Evolutionary conservation across 2,329 filamentous ascomycete genomes (phyloP).

Genomic region (Endocalyx cinctus): DNA sequence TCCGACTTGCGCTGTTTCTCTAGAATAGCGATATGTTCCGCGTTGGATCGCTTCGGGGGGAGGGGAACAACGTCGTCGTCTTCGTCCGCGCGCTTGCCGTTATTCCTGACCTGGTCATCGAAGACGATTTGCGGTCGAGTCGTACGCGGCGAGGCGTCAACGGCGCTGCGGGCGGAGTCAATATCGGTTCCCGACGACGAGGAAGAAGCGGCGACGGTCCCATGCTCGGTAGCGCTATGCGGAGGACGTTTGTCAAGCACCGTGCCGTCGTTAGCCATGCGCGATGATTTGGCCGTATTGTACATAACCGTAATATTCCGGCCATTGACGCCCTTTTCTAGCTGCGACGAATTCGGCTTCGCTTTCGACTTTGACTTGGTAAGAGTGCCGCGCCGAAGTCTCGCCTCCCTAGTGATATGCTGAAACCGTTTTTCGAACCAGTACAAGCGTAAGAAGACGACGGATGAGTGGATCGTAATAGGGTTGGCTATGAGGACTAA

Average conservation of each 20-base stretch:
- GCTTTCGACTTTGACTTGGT: conserved; percentile 55
- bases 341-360: conserved; percentile 38
- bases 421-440: conserved; percentile 99
- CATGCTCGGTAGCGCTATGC: too few species aligned
- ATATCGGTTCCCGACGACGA: conserved; percentile 13
- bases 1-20: conserved; percentile 74
- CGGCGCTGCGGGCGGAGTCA: conserved; percentile 9
- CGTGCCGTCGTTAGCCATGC: conserved; percentile 59
- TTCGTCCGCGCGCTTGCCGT: conserved; percentile 43
- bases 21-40: conserved; percentile 83
- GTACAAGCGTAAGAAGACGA: conserved; percentile 89
- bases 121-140: conserved; percentile 47
- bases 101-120: conserved; percentile 55
- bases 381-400: conserved; percentile 59
- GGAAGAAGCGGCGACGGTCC: too few species aligned
- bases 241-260: conserved; percentile 30
- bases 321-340: conserved; percentile 61
- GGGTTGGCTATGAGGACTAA: conserved; percentile 73
- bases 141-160: conserved; percentile 7
- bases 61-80: conserved; percentile 43
- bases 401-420: conserved; percentile 70
- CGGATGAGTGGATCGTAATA: conserved; percentile 76
- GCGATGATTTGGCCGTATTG: conserved; percentile 45
- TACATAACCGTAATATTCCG: conserved; percentile 64
- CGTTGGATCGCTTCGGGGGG: conserved; percentile 51